Base-by-base conservation (phyloP, 169 alveolate species). In the Plasmodium inui region DNA sequence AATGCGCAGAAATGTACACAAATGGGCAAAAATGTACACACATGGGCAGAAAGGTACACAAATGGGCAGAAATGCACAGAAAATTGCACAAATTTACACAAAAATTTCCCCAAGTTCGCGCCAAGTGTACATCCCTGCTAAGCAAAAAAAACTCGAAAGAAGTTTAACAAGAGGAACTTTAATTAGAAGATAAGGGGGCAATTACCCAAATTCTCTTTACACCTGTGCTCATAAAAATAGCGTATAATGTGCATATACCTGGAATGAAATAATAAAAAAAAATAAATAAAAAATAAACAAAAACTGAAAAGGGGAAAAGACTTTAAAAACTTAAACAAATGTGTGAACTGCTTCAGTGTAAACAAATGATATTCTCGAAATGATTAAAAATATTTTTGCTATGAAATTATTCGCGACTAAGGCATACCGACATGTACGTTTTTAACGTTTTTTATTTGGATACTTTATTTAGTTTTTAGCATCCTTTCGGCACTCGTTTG, bases 171-270 rank as follows among this genome's bases (percentile, higher is more conserved):
- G 39, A 14, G 83, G 57, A 84, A 84, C 61, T 12, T 70, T 39
- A 72, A 71, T 39, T 39, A 84, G 41, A 67, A 67, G 79, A 12
- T 34, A 37, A 57, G 55, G 32, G 50, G 53, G 19, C 22, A 34
- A 84, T 70, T 84, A 72, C 8, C 26, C 12, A 84, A 41, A 34
- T 55, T 32, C 30, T 19, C 57, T 53, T 76, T 26, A 46, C 70
- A 67, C 39, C 41, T 71, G 80, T 83, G 83, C 61, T 57, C 76
- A 67, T 67, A 53, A 57, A 74, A 86, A 74, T 17, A 86, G 80
- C 39, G 80, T 55, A 14, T 32, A 86, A 53, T 86, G 61, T 86
- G 78, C 88, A 86, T 50, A 86, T 78, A 41, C 85, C 80, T 37
- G 32, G 73, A 76, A 86, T 14, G 67, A 76, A 12, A 53, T 50